phyloP scores from a whole-genome alignment of 2,329 filamentous ascomycete genomes.

The Cryphonectria radicalis region DNA sequence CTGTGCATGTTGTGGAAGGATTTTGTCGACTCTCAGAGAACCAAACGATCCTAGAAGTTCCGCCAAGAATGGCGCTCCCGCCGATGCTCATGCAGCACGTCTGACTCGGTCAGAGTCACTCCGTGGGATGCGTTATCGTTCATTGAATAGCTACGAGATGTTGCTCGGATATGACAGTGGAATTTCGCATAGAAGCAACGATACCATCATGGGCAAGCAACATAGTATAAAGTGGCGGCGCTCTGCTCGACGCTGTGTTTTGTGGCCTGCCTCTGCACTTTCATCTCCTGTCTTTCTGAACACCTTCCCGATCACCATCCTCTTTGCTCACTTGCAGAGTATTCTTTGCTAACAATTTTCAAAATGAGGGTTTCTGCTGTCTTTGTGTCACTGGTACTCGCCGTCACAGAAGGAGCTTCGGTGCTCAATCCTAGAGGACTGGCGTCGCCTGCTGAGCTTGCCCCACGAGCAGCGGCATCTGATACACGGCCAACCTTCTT shows the following conservation, averaged over 20 bases:
- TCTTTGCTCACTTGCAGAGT: neutral
- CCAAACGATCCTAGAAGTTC: neutral
- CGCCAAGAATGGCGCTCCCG: neutral
- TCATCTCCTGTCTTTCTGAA: neutral
- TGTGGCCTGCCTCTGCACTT: neutral
- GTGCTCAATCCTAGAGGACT: neutral
- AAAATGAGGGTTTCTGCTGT: neutral
- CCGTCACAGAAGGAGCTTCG: neutral
- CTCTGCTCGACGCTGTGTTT: neutral
- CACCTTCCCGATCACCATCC: neutral
- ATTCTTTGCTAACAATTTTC: neutral
- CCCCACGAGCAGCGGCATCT: neutral
- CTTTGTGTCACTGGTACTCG: neutral
- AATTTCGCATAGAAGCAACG: neutral
- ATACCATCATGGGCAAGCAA: neutral
- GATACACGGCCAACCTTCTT: conserved; percentile 12
- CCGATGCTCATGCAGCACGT: neutral
- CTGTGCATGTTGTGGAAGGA: neutral
- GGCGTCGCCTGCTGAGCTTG: neutral
- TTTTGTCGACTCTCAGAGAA: neutral
- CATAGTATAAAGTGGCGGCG: neutral
- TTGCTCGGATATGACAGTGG: neutral
- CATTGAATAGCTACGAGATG: neutral
- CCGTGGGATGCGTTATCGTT: neutral
- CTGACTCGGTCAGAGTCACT: neutral